Evolutionary conservation across 352 stramenopile species (phyloP).

Genomic region (Pelagophyceae sp.): DNA sequence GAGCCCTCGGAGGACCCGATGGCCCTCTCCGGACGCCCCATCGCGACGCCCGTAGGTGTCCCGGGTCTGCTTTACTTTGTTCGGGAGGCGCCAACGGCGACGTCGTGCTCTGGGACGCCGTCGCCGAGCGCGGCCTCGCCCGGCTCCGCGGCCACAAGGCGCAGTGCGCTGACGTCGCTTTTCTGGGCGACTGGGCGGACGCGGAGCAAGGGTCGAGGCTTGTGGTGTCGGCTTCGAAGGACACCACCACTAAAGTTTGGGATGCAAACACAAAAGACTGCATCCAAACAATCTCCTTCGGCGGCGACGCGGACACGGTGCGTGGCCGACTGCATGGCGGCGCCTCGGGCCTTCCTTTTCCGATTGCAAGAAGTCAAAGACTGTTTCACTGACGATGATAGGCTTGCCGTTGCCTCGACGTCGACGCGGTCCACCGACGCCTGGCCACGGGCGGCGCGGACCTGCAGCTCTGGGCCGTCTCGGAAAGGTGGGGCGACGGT

Average conservation of each 20-base stretch:
- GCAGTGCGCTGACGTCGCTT: constrained; percentile 73
- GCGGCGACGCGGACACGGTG: background rate
- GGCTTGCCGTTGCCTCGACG: constrained; percentile 65
- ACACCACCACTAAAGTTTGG: constrained; percentile 85
- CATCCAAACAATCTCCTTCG: constrained; percentile 73
- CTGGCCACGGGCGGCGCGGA: constrained; percentile 65
- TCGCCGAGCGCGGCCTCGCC: constrained; percentile 73
- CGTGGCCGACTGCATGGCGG: too few relatives aligned
- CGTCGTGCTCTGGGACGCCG: constrained; percentile 84
- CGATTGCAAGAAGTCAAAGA: too few relatives aligned
- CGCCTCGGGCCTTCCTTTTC: too few relatives aligned
- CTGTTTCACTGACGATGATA: too few relatives aligned
- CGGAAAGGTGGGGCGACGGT: constrained; percentile 1
- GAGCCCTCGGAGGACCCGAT: too few relatives aligned
- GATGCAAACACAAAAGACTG: constrained; percentile 84
- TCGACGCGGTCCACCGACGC: constrained; percentile 49
- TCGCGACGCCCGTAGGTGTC: too few relatives aligned
- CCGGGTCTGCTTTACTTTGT: background rate
- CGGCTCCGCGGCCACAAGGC: constrained; percentile 82
- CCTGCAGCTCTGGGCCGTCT: constrained; percentile 61
- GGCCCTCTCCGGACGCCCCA: too few relatives aligned
- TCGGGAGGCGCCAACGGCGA: constrained; percentile 73
- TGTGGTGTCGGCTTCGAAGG: constrained; percentile 74
- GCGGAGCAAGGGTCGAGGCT: constrained; percentile 27
- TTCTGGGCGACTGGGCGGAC: constrained; percentile 39